A percentile compares a stretch with the other conserved stretches of the same genome.
These are phyloP conservation scores for Alternaria rosae DNA, from an alignment of 2,329 filamentous ascomycete species.

Conservation along the genomic window DNA sequence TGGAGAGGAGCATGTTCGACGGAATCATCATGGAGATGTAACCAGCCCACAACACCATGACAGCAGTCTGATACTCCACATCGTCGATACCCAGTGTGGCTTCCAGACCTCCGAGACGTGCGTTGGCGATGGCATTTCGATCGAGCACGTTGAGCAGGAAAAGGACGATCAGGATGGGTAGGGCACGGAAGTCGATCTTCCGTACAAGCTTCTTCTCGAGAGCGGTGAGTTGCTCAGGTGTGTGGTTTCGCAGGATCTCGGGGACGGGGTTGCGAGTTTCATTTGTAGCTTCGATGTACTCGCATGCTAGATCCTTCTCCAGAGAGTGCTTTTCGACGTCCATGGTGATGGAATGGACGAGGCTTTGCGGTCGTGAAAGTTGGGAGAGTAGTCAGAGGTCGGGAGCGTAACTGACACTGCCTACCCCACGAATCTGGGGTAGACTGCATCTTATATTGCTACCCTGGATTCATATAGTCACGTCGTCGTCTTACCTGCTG, in stretches of 20 bases:
- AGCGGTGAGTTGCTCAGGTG: conserved; percentile 18
- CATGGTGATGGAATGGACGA: background rate
- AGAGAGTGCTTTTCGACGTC: background rate
- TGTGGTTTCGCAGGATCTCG: conserved; percentile 19
- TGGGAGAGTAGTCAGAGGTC: background rate
- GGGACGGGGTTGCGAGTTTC: conserved; percentile 13
- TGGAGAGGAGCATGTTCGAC: conserved; percentile 65
- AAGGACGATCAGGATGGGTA: conserved; percentile 40
- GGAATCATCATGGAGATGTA: conserved; percentile 70
- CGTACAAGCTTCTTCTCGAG: conserved; percentile 41
- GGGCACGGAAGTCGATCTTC: conserved; percentile 38
- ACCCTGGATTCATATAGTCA: background rate
- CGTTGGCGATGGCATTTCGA: conserved; percentile 40
- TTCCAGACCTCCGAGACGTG: conserved; percentile 36
- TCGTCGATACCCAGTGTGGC: background rate
- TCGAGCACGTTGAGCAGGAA: conserved; percentile 44
- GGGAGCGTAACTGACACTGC: background rate
- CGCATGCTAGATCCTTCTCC: conserved; percentile 8
- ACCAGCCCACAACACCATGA: conserved; percentile 64
- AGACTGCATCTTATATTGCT: background rate
- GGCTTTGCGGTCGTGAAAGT: fast-evolving
- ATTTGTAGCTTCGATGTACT: conserved; percentile 17
- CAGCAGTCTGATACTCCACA: conserved; percentile 35
- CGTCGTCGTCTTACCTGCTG: background rate
- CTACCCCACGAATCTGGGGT: conserved; percentile 11